Percentiles rank a stretch among this genome's conserved stretches.
These are phyloP conservation scores for Phyllostachys edulis DNA, from an alignment of 176 grass and related monocot species.

Conservation along the genomic window DNA sequence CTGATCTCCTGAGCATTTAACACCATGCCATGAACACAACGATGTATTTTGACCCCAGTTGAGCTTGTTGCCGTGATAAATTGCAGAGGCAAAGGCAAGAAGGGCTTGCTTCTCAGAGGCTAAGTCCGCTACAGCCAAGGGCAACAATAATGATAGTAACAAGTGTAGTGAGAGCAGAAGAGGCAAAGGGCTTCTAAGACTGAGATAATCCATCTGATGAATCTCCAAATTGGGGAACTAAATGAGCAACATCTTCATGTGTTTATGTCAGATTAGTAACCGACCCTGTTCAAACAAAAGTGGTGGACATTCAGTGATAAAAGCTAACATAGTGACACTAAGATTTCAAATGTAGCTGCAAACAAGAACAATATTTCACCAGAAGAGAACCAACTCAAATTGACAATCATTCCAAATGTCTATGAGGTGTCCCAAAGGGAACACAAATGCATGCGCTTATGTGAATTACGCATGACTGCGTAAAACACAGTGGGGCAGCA, in stretches of 20 bases:
- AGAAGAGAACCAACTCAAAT: slow-evolving; percentile 13
- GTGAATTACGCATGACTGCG: slow-evolving; percentile 5
- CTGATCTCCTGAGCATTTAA: slow-evolving; percentile 66
- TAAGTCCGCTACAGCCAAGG: slow-evolving; percentile 46
- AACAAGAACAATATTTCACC: neutral
- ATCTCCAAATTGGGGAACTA: slow-evolving; percentile 11
- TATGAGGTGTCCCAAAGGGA: neutral
- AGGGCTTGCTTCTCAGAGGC: slow-evolving; percentile 76
- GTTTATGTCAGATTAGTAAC: neutral
- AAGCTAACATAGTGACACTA: neutral
- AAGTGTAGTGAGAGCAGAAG: slow-evolving; percentile 38
- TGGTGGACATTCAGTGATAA: slow-evolving; percentile 20
- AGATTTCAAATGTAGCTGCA: slow-evolving; percentile 20
- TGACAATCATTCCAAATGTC: slow-evolving; percentile 10
- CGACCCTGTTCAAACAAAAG: slow-evolving; percentile 31
- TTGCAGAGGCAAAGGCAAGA: slow-evolving; percentile 59
- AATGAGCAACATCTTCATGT: slow-evolving; percentile 32
- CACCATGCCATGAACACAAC: slow-evolving; percentile 84
- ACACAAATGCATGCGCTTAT: neutral
- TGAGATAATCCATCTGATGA: slow-evolving; percentile 42
- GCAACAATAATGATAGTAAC: slow-evolving; percentile 39
- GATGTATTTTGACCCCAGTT: slow-evolving; percentile 64
- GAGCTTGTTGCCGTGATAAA: slow-evolving; percentile 52
- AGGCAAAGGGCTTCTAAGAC: slow-evolving; percentile 8
- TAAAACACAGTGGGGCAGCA: slow-evolving; percentile 1